These are phyloP conservation scores for Cladophialophora bantiana DNA, from an alignment of 2,329 filamentous ascomycete species.

Conservation along the genomic window DNA sequence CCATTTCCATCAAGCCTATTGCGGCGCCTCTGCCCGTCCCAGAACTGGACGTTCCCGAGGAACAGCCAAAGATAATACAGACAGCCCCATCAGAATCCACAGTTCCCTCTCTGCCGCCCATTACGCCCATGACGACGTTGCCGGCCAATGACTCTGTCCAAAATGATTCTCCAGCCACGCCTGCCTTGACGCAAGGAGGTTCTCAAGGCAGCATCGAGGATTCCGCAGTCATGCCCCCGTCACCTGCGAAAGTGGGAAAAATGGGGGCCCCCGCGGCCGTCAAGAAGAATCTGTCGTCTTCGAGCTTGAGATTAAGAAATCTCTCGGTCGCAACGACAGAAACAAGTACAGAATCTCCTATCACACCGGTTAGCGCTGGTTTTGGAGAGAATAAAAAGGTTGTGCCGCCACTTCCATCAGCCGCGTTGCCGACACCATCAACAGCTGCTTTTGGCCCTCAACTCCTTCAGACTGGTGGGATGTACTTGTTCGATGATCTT, in stretches of 20 bases:
- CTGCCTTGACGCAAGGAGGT: conserved; percentile 51
- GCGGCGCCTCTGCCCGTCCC: conserved; percentile 42
- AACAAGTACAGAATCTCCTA: conserved; percentile 71
- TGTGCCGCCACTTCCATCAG: conserved; percentile 59
- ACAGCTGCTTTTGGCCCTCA: conserved; percentile 65
- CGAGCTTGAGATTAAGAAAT: conserved; percentile 74
- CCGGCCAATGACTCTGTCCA: conserved; percentile 45
- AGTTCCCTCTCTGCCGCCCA: conserved; percentile 28
- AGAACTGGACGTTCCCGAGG: conserved; percentile 40
- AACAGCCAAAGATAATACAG: conserved; percentile 11
- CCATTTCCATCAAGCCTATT: conserved; percentile 43
- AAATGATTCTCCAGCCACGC: conserved; percentile 51
- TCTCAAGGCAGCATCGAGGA: conserved; percentile 54
- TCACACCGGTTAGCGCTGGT: conserved; percentile 74
- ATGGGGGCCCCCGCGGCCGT: conserved; percentile 46
- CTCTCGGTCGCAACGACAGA: conserved; percentile 70
- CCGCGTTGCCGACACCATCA: conserved; percentile 72
- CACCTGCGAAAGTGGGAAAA: conserved; percentile 41
- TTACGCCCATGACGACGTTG: conserved; percentile 35
- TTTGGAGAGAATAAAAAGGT: conserved; percentile 60
- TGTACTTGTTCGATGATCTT: conserved; percentile 83
- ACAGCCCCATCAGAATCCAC: conserved; percentile 23
- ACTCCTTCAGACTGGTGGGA: conserved; percentile 68
- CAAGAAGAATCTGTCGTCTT: conserved; percentile 74
- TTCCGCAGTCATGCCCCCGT: conserved; percentile 44